These are phyloP conservation scores for Backusella liffmaniae DNA, from an alignment of 192 early-diverging fungal species.

Conservation along the genomic window DNA sequence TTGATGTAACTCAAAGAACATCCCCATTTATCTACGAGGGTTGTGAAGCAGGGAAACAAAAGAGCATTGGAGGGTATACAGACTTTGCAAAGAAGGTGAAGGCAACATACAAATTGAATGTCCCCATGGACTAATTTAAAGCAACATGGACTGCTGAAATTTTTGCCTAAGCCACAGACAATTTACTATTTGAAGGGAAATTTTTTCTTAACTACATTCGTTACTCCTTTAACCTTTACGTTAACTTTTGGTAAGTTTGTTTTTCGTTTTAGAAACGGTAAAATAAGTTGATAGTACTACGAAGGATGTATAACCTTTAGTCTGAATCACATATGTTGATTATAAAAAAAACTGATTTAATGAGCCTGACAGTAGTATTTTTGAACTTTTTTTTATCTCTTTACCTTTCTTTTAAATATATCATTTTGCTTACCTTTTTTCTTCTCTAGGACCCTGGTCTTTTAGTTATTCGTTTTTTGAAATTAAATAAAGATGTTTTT, in stretches of 20 bases:
- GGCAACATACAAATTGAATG: constrained; percentile 8
- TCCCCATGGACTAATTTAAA: constrained; percentile 9
- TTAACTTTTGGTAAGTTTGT: not conserved
- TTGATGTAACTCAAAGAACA: constrained; percentile 33
- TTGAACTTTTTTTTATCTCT: not conserved
- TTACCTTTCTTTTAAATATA: not conserved
- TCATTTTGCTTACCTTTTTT: not conserved
- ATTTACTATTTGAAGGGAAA: not conserved
- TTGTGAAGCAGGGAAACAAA: constrained; percentile 29
- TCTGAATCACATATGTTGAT: constrained; percentile 13
- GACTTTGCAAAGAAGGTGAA: constrained; percentile 35
- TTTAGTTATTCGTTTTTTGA: not conserved
- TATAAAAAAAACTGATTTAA: constrained; percentile 13
- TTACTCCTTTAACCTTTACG: not conserved
- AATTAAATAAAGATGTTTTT: not conserved
- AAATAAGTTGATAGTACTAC: not conserved
- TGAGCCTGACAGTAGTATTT: constrained; percentile 7
- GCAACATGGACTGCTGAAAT: not conserved
- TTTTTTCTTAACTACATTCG: not conserved
- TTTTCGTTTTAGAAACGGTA: not conserved
- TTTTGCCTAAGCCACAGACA: constrained; percentile 6
- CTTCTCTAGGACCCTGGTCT: not conserved
- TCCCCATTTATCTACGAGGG: constrained; percentile 54
- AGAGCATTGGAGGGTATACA: constrained; percentile 42
- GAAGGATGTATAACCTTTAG: not conserved